Evolutionary conservation across 2,329 filamentous ascomycete species (phyloP), one percentile per base, ranked within the genome.

Genomic region (Fusarium devonianum): DNA sequence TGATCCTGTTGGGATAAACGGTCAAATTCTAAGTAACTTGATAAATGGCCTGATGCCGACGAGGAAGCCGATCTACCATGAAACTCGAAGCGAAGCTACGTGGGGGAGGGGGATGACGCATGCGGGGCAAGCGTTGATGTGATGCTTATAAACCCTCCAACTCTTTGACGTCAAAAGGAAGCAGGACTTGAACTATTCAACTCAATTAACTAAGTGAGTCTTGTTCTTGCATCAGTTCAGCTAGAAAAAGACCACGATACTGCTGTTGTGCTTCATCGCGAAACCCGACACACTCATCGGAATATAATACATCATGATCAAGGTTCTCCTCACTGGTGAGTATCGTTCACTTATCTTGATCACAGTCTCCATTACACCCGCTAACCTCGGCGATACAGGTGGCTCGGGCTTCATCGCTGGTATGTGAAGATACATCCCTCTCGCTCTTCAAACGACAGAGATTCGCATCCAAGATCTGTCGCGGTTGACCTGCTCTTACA

Each of bases 391-490:
- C 17, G 17, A n/a, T 13, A 3, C 33, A 71, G 69, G 69, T 55
- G 69, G 69, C 28, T 71, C 69, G 22, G 69, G 69, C 63, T 71
- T 71, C 33, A 71, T 71, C 44, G 69, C 69, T 41, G 69, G 69
- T 71, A 58, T 30, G 64, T 60, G 8, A 23, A 28, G 8, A n/a
- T n/a, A n/a, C n/a, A n/a, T n/a, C n/a, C n/a, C n/a, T n/a, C n/a
- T n/a, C n/a, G n/a, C n/a, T n/a, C 14, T 11, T 5, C n/a, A 5
- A 7, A 19, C 17, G 19, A n/a, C n/a, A 7, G 5, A 21, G 19
- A 7, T n/a, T 26, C 14, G n/a, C 23, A 41, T 25, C 22, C 16
- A 34, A 5, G 4, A 25, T 26, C 7, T 19, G 13, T 23, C 39
- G 17, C 22, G 18, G 17, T 12, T 41, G 9, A 41, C 9, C 8